Evolutionary conservation across 345 rosid genomes (phyloP), one percentile per base, ranked within the genome.

Genomic region (Jatropha curcas): DNA sequence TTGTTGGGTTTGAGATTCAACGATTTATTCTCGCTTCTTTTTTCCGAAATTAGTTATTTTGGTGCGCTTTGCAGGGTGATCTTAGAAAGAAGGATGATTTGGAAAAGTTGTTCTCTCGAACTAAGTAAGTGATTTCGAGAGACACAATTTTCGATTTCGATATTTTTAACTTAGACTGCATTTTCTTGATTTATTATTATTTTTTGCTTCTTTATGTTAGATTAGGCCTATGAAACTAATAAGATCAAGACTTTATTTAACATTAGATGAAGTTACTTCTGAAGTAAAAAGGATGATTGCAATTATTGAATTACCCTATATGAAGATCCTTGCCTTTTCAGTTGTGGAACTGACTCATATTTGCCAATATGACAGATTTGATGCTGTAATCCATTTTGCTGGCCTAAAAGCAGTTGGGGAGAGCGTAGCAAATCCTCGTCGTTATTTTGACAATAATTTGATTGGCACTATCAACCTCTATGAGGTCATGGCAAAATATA

Each of bases 321-420:
- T 16, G 62, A n/a, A 56, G 41, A 43, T 50, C 35, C 53, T 39
- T 56, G 37, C 52, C 25, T 69, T 16, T 34, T 46, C 22, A 24
- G 55, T 14, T 9, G 13, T 37, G 33, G 25, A 17, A 31, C 17
- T 56, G 6, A 34, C 13, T 76, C 11, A n/a, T 24, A 28, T 60
- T 71, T 70, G 46, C 52, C 43, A 7, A 59, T 74, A 72, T 34
- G 51, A 72, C 81, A 92, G 97, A 77, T 92, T 85, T 76, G 94
- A 95, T 82, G 98, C 96, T 13, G 99, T 95, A 80, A 90, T 95
- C 65, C 99, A 95, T 73, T 92, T 92, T 79, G 98, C 96, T 82
- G 97, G 97, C 60, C 89, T 89, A 33, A 92, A 95, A 83, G 97
- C 98, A 39, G 98, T 94, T 41, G 90, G 92, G 11, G 99, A 92